Evolutionary conservation across 208 protist species (phyloP), one percentile per base, ranked within the genome.

Genomic region (Paratrypanosoma confusum): DNA sequence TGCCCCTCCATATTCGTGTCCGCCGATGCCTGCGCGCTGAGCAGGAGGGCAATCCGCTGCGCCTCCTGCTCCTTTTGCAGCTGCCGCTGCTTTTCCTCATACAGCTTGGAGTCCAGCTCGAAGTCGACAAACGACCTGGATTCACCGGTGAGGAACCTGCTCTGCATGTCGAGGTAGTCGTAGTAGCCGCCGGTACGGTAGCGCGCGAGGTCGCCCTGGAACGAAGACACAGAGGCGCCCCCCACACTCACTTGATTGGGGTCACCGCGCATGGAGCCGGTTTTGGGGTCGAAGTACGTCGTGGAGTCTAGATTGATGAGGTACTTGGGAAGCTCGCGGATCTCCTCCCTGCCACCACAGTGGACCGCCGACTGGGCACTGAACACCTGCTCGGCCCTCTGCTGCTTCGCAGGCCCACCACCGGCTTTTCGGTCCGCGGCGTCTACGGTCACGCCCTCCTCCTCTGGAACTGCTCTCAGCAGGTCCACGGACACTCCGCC

Each of bases 181-280:
- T 76, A 69, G 49, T 77, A 89, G 46, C 81, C 76, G 0, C 71
- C 80, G 0, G 71, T 66, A 21, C 68, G 73, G 53, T 87, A 85
- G 10, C 77, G 69, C 56, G 70, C 49, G 23, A 88, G 50, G 49
- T 93, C 83, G 1, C 83, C 83, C 26, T 78, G 75, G 47, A 89
- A 93, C 5, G 54, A 16, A 10, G 56, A 58, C 6, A 71, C 72
- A 28, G 67, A 50, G 58, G 83, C 73, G n/a, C 42, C 39, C 42
- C 58, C 54, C 8, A 8, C 36, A 16, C 11, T n/a, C n/a, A n/a
- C n/a, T n/a, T n/a, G n/a, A 47, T 92, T 88, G 3, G 83, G 83
- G 55, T 93, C 87, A 1, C 71, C 83, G 23, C 79, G 79, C 83
- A 93, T 89, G 0, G 74, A 78, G 18, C 83, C 77, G 2, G 80